A percentile compares a stretch with the other conserved stretches of the same genome.
Evolutionary conservation across 2,329 filamentous ascomycete species (phyloP).

Genomic region (Colletotrichum lini): DNA sequence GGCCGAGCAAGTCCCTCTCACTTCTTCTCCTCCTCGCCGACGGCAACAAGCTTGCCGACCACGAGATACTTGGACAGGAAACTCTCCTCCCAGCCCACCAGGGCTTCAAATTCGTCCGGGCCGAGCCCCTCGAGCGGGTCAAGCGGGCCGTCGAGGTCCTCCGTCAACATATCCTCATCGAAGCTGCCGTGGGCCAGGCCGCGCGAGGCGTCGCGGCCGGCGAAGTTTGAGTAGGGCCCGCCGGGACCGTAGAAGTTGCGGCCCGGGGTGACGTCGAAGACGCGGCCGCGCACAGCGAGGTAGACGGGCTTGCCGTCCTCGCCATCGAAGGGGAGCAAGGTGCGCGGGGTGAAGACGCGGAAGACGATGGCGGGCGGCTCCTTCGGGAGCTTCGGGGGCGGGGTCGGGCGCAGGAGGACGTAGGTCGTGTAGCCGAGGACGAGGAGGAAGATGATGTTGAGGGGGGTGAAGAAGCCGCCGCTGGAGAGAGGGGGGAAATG

Average conservation of each 20-base stretch:
- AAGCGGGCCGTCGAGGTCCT: slow-evolving; percentile 87
- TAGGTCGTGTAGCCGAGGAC: slow-evolving; percentile 73
- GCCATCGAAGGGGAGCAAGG: slow-evolving; percentile 90
- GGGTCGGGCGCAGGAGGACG: slow-evolving; percentile 64
- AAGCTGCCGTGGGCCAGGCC: slow-evolving; percentile 94
- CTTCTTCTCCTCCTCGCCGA: slow-evolving; percentile 54
- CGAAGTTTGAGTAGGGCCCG: slow-evolving; percentile 96
- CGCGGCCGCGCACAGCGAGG: slow-evolving; percentile 89
- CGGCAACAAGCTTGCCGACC: slow-evolving; percentile 85
- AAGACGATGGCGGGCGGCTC: slow-evolving; percentile 73
- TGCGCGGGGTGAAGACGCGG: slow-evolving; percentile 80
- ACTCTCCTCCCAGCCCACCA: slow-evolving; percentile 92
- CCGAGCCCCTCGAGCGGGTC: slow-evolving; percentile 82
- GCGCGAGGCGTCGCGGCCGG: slow-evolving; percentile 89
- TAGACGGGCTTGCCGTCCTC: slow-evolving; percentile 81
- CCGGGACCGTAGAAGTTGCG: slow-evolving; percentile 97
- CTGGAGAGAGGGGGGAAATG: slow-evolving; percentile 44
- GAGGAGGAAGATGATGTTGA: slow-evolving; percentile 73
- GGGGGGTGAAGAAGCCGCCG: slow-evolving; percentile 68
- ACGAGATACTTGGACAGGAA: slow-evolving; percentile 95
- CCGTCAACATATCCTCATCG: slow-evolving; percentile 94
- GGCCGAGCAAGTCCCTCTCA: slow-evolving; percentile 50
- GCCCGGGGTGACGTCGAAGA: slow-evolving; percentile 91
- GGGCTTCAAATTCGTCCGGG: slow-evolving; percentile 83
- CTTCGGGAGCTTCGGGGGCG: slow-evolving; percentile 63